phyloP scores from a whole-genome alignment of 2,329 filamentous ascomycete genomes.

The Colletotrichum echinochloae region DNA sequence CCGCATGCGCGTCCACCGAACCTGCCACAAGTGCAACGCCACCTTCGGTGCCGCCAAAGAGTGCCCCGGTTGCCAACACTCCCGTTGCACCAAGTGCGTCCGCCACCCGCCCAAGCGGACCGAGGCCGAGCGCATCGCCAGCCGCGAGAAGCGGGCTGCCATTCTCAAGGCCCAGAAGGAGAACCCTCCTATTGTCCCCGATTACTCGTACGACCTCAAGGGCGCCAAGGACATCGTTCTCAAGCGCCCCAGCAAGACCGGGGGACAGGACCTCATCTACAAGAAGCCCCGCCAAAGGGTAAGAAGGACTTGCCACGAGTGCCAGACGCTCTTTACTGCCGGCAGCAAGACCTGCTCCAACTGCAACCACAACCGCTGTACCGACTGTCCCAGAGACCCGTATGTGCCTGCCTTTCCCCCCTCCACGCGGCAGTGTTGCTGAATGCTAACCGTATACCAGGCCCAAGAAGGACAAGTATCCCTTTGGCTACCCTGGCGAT shows the following conservation, averaged over 20 bases:
- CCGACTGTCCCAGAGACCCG: slow-evolving; percentile 83
- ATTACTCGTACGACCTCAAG: slow-evolving; percentile 59
- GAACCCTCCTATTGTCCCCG: slow-evolving; percentile 64
- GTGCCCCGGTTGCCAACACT: slow-evolving; percentile 82
- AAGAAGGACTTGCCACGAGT: slow-evolving; percentile 81
- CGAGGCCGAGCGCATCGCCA: slow-evolving; percentile 65
- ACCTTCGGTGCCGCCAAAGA: slow-evolving; percentile 79
- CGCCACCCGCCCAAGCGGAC: slow-evolving; percentile 77
- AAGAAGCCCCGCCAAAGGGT: slow-evolving; percentile 80
- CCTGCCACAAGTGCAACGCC: slow-evolving; percentile 84
- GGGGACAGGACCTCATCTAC: slow-evolving; percentile 77
- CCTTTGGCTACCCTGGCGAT: slow-evolving; percentile 77
- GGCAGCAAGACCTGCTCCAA: slow-evolving; percentile 72
- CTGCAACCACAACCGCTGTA: slow-evolving; percentile 82
- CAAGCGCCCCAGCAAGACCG: slow-evolving; percentile 73
- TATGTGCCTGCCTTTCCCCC: slow-evolving; percentile 63
- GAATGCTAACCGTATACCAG: slow-evolving; percentile 51
- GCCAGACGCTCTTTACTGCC: slow-evolving; percentile 70
- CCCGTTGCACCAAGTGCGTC: slow-evolving; percentile 83
- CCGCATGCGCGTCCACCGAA: slow-evolving; percentile 81
- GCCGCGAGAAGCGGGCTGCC: slow-evolving; percentile 63
- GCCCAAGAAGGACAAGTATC: slow-evolving; percentile 76
- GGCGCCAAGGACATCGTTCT: slow-evolving; percentile 63
- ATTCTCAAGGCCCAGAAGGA: slow-evolving; percentile 67
- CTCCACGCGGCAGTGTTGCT: neutral